phyloP scores from a whole-genome alignment of 2,329 filamentous ascomycete genomes.

The Rhinocladiella mackenziei region DNA sequence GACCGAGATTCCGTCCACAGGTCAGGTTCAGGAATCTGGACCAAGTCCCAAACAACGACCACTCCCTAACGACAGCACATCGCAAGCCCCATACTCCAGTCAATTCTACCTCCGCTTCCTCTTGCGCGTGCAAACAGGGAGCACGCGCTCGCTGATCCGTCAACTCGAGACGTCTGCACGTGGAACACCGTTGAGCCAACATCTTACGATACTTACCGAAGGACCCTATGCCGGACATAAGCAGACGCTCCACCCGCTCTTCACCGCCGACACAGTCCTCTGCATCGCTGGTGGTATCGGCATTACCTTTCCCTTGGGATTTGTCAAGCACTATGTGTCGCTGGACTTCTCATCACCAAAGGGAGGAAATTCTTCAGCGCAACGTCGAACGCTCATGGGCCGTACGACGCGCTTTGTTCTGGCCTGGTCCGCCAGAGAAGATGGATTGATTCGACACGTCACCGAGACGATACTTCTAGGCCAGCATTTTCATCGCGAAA shows the following conservation, averaged over 20 bases:
- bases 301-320: slow-evolving; percentile 30
- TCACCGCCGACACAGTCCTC: slow-evolving; percentile 32
- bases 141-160: slow-evolving; percentile 1
- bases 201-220: slow-evolving; percentile 5
- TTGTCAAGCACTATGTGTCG: slow-evolving; percentile 11
- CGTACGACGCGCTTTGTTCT: slow-evolving; percentile 7
- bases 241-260: slow-evolving; percentile 4
- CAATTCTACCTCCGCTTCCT: slow-evolving; percentile 11
- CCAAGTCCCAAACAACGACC: background rate
- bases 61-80: background rate
- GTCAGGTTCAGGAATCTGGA: too few relatives aligned
- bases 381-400: too few relatives aligned
- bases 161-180: background rate
- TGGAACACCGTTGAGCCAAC: background rate
- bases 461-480: background rate
- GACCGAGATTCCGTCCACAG: too few relatives aligned
- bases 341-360: background rate
- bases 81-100: background rate
- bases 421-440: slow-evolving; percentile 16
- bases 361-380: too few relatives aligned
- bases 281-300: slow-evolving; percentile 38
- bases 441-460: slow-evolving; percentile 7
- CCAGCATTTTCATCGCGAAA: too few relatives aligned
- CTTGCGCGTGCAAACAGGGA: slow-evolving; percentile 10
- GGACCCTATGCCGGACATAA: slow-evolving; percentile 17